A percentile compares a stretch with the other conserved stretches of the same genome.
Conservation (phyloP, 2,329 filamentous ascomycete genomes). For the Trichoderma atrobrunneum region DNA sequence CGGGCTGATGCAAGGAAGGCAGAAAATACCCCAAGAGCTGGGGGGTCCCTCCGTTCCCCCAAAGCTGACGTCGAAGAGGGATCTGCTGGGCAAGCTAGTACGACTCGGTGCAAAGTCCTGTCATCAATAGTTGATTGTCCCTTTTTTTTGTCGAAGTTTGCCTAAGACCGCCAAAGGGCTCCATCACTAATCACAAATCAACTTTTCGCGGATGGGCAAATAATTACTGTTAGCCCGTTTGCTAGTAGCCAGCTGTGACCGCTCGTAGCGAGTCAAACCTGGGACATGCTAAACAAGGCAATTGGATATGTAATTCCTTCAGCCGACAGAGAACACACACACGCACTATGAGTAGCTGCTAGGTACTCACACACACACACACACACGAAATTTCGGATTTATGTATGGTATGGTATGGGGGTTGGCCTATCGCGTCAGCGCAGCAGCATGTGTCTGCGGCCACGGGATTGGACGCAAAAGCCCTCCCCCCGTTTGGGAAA, state of each 20-base stretch:
- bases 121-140: not conserved
- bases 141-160: not conserved
- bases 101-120: not conserved
- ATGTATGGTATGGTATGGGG: not conserved
- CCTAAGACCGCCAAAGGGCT: not conserved
- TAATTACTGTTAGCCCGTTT: not conserved
- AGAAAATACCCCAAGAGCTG: not conserved
- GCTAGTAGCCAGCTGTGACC: slow-evolving; percentile 6
- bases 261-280: not conserved
- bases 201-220: not conserved
- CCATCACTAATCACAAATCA: slow-evolving; percentile 14
- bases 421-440: slow-evolving; percentile 14
- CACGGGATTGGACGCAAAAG: not conserved
- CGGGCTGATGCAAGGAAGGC: slow-evolving; percentile 5
- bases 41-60: not conserved
- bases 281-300: not conserved
- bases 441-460: slow-evolving; percentile 8
- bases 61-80: not conserved
- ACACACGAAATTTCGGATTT: not conserved
- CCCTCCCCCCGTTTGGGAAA: not conserved
- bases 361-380: not conserved
- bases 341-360: not conserved
- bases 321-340: not conserved
- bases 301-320: not conserved
- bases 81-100: not conserved